A percentile compares a stretch with the other conserved stretches of the same genome.
Evolutionary conservation across 352 stramenopile genomes (phyloP).

Genomic region (Phytopythium oedochilum): DNA sequence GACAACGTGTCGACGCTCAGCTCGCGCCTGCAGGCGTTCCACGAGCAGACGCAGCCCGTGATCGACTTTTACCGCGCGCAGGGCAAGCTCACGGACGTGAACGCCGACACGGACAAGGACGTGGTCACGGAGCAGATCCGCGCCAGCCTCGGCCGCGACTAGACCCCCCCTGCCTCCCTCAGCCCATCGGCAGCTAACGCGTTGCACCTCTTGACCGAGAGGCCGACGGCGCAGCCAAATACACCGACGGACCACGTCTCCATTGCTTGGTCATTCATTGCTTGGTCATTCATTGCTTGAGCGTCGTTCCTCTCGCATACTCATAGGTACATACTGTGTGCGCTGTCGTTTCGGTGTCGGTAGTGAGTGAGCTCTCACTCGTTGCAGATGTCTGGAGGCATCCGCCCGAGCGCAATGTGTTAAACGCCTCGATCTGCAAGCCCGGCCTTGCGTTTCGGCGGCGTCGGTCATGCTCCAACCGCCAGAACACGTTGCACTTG

Average conservation of each 20-base stretch:
- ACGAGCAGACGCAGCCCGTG: slow-evolving; percentile 97
- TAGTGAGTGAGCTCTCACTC: no score
- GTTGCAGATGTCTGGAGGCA: no score
- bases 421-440: slow-evolving; percentile 1
- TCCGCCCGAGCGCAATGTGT: not conserved
- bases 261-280: no score
- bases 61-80: slow-evolving; percentile 89
- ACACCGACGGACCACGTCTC: not conserved
- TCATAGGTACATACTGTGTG: no score
- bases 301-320: no score
- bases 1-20: slow-evolving; percentile 93
- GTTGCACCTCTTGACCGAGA: not conserved
- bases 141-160: slow-evolving; percentile 59
- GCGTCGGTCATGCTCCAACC: not conserved
- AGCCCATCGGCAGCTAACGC: not conserved
- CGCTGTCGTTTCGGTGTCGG: no score
- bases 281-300: no score
- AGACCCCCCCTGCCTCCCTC: slow-evolving; percentile 17
- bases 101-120: slow-evolving; percentile 88
- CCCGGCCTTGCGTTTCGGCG: slow-evolving; percentile 6
- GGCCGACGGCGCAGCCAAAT: not conserved
- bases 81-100: slow-evolving; percentile 85
- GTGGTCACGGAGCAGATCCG: slow-evolving; percentile 84
- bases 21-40: slow-evolving; percentile 92
- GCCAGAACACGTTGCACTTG: not conserved